Base-by-base conservation (phyloP, 352 stramenopile species). In the Blastocystis sp. region DNA sequence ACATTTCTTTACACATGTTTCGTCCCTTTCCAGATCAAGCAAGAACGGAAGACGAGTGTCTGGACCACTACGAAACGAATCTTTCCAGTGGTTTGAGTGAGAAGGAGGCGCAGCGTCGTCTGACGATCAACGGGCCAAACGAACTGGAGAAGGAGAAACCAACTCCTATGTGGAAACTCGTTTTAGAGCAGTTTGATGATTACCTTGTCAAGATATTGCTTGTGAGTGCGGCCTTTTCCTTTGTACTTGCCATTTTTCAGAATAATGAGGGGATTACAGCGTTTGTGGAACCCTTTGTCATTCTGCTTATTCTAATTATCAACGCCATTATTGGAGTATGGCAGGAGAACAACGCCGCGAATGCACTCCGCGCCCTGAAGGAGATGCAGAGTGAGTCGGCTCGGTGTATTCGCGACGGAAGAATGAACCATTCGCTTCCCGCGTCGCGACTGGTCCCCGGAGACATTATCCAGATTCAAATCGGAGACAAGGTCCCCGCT, bases 111-210 rank as follows among this genome's bases (percentile, higher is more conserved):
- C 4, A 18, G 7, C 59, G 32, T 71, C 59, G 59, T 71, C 36
- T 71, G 32, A 51, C 44, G 7, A 16, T 51, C 56, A 16, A 91
- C 73, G 92, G 92, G 72, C 93, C 87, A 79, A 95, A 96, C 67
- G 92, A 95, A 86, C 88, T 95, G 56, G 91, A 92, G 72, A 94
- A 95, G 88, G 92, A 95, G 84, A 91, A 94, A 54, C 89, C 88
- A 49, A 95, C 91, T 79, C 91, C 92, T 34, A 88, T 95, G 51
- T 96, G 92, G 92, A 93, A 94, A 89, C 90, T 98, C 9, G 94
- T 98, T 87, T 87, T 98, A 38, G 94, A 98, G 89, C 96, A 99
- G 90, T 99, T 99, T 89, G 93, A 98, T 88, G 96, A 99, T 89
- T 92, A 93, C 51, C 90, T 99, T 1, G 94, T 98, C 54, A 94